These are phyloP conservation scores for Manihot esculenta DNA, from an alignment of 441 rosid genomes.

Conservation along the genomic window DNA sequence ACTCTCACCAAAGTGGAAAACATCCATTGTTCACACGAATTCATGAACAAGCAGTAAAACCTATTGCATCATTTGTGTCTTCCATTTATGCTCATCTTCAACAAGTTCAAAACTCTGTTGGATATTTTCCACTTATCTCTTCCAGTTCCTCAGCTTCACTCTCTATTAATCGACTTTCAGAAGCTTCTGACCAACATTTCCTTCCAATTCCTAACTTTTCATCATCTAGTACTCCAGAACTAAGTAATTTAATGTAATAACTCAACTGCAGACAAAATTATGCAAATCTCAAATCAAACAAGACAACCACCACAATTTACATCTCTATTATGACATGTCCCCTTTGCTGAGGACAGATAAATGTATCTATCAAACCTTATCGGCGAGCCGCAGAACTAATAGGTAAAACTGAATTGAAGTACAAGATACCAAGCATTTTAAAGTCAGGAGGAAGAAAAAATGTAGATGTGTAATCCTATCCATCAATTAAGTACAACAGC, in stretches of 20 bases:
- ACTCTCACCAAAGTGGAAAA: not conserved
- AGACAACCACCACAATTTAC: not conserved
- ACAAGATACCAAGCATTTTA: not conserved
- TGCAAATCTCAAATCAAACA: not conserved
- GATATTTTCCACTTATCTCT: constrained; percentile 3
- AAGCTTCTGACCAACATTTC: not conserved
- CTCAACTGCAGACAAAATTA: not conserved
- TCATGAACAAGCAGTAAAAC: no score
- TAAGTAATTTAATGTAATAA: not conserved
- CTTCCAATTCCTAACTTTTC: not conserved
- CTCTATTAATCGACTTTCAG: not conserved
- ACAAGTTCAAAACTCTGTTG: not conserved
- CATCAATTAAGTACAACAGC: not conserved
- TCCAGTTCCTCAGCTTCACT: not conserved
- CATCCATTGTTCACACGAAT: not conserved
- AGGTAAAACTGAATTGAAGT: not conserved
- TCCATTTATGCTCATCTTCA: not conserved
- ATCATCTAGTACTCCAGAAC: not conserved
- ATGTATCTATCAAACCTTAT: not conserved
- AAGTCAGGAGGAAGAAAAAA: not conserved
- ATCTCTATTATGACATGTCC: not conserved
- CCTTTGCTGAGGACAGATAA: not conserved
- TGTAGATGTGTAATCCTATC: not conserved
- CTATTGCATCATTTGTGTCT: not conserved
- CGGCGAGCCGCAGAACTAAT: not conserved